Evolutionary conservation across 2,329 filamentous ascomycete genomes (phyloP).

Genomic region (Raffaelea albimanens): DNA sequence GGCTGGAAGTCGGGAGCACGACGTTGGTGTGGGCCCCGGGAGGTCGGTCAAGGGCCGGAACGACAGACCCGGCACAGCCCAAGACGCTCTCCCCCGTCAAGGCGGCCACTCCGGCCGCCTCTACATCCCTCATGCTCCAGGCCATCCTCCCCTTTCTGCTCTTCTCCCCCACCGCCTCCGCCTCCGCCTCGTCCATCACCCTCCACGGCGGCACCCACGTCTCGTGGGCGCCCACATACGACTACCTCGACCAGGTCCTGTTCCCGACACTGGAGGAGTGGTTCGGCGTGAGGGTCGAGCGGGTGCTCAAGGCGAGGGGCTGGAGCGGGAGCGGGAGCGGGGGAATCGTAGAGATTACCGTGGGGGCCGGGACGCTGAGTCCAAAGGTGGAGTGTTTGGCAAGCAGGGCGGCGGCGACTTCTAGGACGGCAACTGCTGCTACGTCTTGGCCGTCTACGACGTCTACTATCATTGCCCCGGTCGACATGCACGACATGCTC

Average conservation of each 20-base stretch:
- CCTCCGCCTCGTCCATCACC: slow-evolving; percentile 35
- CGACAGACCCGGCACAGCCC: slow-evolving; percentile 2
- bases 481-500: too few species aligned
- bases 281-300: slow-evolving; percentile 35
- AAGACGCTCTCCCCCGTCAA: slow-evolving; percentile 22
- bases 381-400: background rate
- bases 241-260: slow-evolving; percentile 54
- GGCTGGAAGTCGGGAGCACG: slow-evolving; percentile 40
- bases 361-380: background rate
- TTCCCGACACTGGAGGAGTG: slow-evolving; percentile 41
- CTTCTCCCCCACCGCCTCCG: slow-evolving; percentile 19
- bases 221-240: slow-evolving; percentile 45
- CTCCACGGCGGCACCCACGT: slow-evolving; percentile 53
- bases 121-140: slow-evolving; percentile 49
- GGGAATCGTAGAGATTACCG: slow-evolving; percentile 25
- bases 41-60: too few species aligned
- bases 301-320: slow-evolving; percentile 34
- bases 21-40: slow-evolving; percentile 37
- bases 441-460: too few species aligned
- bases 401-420: too few species aligned
- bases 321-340: slow-evolving; percentile 37
- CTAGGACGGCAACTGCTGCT: too few species aligned
- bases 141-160: slow-evolving; percentile 50
- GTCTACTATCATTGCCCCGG: too few species aligned
- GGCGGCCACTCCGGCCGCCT: slow-evolving; percentile 41